phyloP scores from a whole-genome alignment of 176 grass and related monocot species.

The Carex scoparia region DNA sequence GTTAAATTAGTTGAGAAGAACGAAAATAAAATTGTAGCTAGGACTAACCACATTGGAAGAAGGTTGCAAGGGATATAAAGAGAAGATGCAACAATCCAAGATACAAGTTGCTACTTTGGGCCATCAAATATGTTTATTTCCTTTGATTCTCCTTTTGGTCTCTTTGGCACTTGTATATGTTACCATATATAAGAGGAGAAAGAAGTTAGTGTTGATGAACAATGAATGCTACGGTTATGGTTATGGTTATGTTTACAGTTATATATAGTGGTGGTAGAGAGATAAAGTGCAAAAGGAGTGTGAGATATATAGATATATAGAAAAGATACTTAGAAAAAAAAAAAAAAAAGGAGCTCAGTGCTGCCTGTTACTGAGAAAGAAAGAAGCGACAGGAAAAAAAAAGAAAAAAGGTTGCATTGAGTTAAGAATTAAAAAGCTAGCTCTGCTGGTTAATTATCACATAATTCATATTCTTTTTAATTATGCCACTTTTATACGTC shows the following conservation, averaged over 20 bases:
- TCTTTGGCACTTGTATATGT: background rate
- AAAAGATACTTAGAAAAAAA: background rate
- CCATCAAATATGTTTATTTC: constrained; percentile 22
- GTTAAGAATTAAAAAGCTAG: background rate
- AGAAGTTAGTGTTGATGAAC: background rate
- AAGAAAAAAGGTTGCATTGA: background rate
- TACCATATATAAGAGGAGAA: background rate
- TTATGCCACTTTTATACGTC: background rate
- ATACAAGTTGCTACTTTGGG: background rate
- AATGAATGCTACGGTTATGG: constrained; percentile 18
- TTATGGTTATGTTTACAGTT: constrained; percentile 36
- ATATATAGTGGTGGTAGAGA: constrained; percentile 3
- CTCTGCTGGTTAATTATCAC: background rate
- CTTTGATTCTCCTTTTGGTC: background rate
- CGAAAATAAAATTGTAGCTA: background rate
- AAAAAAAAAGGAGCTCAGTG: constrained; percentile 18
- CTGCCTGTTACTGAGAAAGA: constrained; percentile 15
- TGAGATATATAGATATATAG: background rate
- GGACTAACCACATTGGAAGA: constrained; percentile 44
- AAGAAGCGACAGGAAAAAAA: constrained; percentile 2
- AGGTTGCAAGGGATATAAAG: constrained; percentile 4
- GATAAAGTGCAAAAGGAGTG: background rate
- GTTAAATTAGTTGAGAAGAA: background rate
- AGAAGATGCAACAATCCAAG: background rate
- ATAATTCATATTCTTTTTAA: background rate